These are phyloP conservation scores for Penicillium sp. DNA, from an alignment of 2,329 filamentous ascomycete genomes.

Conservation along the genomic window DNA sequence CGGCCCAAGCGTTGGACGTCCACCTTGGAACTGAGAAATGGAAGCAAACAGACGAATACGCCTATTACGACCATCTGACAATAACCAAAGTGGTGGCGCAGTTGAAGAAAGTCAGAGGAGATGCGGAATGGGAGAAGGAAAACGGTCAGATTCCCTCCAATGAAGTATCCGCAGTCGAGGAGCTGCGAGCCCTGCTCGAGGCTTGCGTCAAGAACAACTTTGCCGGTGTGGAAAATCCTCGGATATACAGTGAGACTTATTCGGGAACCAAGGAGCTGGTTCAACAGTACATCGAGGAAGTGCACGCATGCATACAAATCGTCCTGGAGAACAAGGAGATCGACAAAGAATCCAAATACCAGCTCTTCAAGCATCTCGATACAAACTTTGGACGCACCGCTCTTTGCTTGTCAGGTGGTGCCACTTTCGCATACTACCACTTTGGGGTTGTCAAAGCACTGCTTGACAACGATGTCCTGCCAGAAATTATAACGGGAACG, in stretches of 20 bases:
- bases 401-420: slow-evolving; percentile 88
- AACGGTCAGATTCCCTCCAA: slow-evolving; percentile 21
- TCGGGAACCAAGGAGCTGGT: slow-evolving; percentile 95
- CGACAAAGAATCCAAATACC: slow-evolving; percentile 70
- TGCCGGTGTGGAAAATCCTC: slow-evolving; percentile 87
- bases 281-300: slow-evolving; percentile 84
- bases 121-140: slow-evolving; percentile 42
- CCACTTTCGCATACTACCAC: slow-evolving; percentile 95
- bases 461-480: slow-evolving; percentile 79
- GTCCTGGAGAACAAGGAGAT: slow-evolving; percentile 69
- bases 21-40: slow-evolving; percentile 70
- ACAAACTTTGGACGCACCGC: slow-evolving; percentile 92
- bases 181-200: slow-evolving; percentile 76
- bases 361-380: slow-evolving; percentile 82
- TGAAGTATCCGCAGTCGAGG: slow-evolving; percentile 63
- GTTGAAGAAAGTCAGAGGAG: slow-evolving; percentile 54
- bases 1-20: slow-evolving; percentile 75
- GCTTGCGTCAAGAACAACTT: slow-evolving; percentile 98
- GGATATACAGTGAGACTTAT: slow-evolving; percentile 96
- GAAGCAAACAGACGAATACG: slow-evolving; percentile 58
- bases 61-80: slow-evolving; percentile 86
- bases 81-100: slow-evolving; percentile 76
- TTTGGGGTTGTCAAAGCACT: slow-evolving; percentile 90
- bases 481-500: slow-evolving; percentile 94
- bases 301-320: slow-evolving; percentile 60